Evolutionary conservation across 1,139 yeast species (phyloP).

Genomic region (Nakaseomyces sp.): DNA sequence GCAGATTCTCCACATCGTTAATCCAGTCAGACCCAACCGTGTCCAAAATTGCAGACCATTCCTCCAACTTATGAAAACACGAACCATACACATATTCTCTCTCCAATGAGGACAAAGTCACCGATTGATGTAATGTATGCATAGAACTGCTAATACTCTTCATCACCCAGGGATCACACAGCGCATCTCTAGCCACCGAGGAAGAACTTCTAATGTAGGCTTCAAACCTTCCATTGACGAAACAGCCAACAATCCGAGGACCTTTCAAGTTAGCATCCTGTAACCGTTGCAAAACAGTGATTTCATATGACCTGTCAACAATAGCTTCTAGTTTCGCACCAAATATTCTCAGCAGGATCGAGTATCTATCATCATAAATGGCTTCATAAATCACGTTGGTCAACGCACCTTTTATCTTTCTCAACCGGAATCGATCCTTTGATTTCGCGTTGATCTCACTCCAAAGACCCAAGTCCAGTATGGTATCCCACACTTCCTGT

Average conservation of each 20-base stretch:
- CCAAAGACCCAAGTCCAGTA: slow-evolving; percentile 43
- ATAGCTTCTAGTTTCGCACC: slow-evolving; percentile 82
- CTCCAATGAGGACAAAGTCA: background rate
- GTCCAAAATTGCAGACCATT: slow-evolving; percentile 61
- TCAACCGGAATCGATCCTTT: background rate
- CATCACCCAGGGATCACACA: slow-evolving; percentile 40
- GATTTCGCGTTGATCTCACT: background rate
- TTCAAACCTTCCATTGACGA: slow-evolving; percentile 83
- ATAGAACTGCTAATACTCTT: background rate
- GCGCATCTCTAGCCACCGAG: slow-evolving; percentile 53
- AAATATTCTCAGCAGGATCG: slow-evolving; percentile 62
- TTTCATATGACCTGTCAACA: slow-evolving; percentile 72
- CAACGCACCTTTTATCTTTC: slow-evolving; percentile 59
- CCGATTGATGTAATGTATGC: background rate
- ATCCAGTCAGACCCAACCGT: slow-evolving; percentile 27
- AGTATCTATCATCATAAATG: slow-evolving; percentile 15
- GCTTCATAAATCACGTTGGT: slow-evolving; percentile 64
- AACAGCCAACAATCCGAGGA: slow-evolving; percentile 73
- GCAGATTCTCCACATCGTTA: slow-evolving; percentile 28
- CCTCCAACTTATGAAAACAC: slow-evolving; percentile 58
- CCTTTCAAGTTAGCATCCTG: slow-evolving; percentile 62
- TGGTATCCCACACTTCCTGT: slow-evolving; percentile 62
- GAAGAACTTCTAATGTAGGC: slow-evolving; percentile 64
- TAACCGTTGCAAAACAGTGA: slow-evolving; percentile 56
- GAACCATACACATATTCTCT: slow-evolving; percentile 18